Base-by-base conservation (phyloP, 257 asterid genomes). In the Linderniella brevidens region DNA sequence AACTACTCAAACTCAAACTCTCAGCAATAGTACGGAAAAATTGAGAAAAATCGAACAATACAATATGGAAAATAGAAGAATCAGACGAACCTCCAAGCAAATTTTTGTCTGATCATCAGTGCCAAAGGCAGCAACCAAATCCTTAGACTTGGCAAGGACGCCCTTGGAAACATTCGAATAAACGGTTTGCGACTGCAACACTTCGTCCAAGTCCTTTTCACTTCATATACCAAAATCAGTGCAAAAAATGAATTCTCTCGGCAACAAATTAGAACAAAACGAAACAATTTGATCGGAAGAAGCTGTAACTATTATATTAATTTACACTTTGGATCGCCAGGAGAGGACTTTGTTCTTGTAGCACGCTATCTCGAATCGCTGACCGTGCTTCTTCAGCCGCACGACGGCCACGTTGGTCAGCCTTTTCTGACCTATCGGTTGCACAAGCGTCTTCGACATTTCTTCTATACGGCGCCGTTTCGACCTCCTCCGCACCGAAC, bases 291-390 rank as follows among this genome's bases (percentile, higher is more conserved):
- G 32, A 25, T 25, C 32, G 6, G 32, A 25, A 25, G 6, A 6
- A 6, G 32, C 4, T 6, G 6, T 6, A 25, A 25, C 32, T 2
- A 25, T 25, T 25, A 25, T 25, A 25, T 6, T 56, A 64, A n/a
- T 63, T 53, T 68, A 85, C 96, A 86, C 96, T 64, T 47, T 73
- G 13, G 96, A 82, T 48, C 96, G 96, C 96, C 96, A 86, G 0
- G 96, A 86, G 44, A 86, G 94, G 55, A 76, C 97, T 71, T 78
- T 88, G 81, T 88, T 88, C 74, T 88, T 88, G 77, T 88, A 87
- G 65, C 97, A 87, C 20, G 97, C 97, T 50, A 88, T 83, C 64
- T 83, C 97, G 58, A 78, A 88, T 41, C 95, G 92, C 52, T 66
- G 71, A 0, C 95, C 95, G 46, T 71, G 92, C 57, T 84, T 88